phyloP scores from a whole-genome alignment of 2,329 filamentous ascomycete genomes.

The Xylariaceae sp. region DNA sequence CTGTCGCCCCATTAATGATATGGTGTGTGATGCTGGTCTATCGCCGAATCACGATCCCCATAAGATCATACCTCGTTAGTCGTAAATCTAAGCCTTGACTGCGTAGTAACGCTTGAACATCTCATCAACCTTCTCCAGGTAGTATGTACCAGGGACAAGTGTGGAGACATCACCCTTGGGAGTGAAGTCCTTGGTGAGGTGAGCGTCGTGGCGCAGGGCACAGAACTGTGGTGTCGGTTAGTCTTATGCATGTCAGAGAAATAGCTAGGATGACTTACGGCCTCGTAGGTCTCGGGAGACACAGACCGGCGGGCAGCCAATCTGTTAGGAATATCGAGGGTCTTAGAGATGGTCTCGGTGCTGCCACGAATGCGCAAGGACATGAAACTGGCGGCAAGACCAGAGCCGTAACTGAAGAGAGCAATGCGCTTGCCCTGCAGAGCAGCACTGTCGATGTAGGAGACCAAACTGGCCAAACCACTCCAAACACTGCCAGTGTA shows the following conservation, averaged over 20 bases:
- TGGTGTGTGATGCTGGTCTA: conserved; percentile 24
- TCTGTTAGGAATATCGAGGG: conserved; percentile 63
- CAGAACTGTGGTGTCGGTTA: conserved; percentile 57
- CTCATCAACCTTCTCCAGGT: conserved; percentile 73
- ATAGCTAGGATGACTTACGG: conserved; percentile 46
- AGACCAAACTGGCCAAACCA: conserved; percentile 66
- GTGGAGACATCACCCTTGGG: conserved; percentile 64
- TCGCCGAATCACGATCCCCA: conserved; percentile 22
- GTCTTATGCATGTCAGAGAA: conserved; percentile 2
- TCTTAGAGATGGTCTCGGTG: conserved; percentile 61
- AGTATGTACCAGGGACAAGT: conserved; percentile 65
- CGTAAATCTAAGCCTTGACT: conserved; percentile 58
- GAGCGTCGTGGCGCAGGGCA: conserved; percentile 73
- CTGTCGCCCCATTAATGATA: conserved; percentile 16
- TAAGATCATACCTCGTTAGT: conserved; percentile 18
- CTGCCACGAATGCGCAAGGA: conserved; percentile 68
- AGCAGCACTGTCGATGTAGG: conserved; percentile 55
- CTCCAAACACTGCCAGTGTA: conserved; percentile 69
- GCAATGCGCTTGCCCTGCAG: conserved; percentile 68
- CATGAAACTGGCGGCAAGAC: conserved; percentile 66
- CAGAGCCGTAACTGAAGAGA: conserved; percentile 75
- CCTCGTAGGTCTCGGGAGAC: conserved; percentile 66
- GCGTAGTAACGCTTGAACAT: conserved; percentile 80
- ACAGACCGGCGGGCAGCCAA: conserved; percentile 62
- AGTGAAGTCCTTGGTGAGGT: conserved; percentile 73